Evolutionary conservation across 2,329 filamentous ascomycete genomes (phyloP).

Genomic region (Epichloe hybrida): DNA sequence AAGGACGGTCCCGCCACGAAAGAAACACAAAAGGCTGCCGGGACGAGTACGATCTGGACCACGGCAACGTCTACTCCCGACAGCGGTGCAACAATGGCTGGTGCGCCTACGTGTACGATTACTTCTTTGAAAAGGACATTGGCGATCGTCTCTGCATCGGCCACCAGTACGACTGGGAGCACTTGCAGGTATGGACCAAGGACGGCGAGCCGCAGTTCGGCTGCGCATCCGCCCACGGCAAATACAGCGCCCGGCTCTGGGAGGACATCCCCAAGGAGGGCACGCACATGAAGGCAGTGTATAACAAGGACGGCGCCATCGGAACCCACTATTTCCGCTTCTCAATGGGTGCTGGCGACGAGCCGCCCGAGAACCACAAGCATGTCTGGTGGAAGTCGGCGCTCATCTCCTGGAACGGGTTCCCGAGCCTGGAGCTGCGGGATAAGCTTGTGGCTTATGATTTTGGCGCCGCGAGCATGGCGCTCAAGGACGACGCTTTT

Average conservation of each 20-base stretch:
- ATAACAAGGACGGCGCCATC: constrained; percentile 21
- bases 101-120: constrained; percentile 31
- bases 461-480: constrained; percentile 8
- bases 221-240: constrained; percentile 19
- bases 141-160: constrained; percentile 15
- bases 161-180: constrained; percentile 28
- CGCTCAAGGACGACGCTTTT: constrained; percentile 5
- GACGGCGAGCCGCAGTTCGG: constrained; percentile 16
- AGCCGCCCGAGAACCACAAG: constrained; percentile 17
- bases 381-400: constrained; percentile 17
- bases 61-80: constrained; percentile 29
- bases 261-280: constrained; percentile 15
- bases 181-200: constrained; percentile 19
- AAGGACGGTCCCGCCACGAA: constrained; percentile 17
- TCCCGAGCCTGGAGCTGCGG: constrained; percentile 9
- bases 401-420: constrained; percentile 20
- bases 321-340: constrained; percentile 22
- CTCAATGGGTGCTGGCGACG: constrained; percentile 8
- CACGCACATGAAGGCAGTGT: constrained; percentile 21
- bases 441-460: constrained; percentile 6
- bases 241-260: constrained; percentile 12
- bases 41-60: constrained; percentile 19
- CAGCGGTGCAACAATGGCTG: constrained; percentile 29
- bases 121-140: constrained; percentile 33
- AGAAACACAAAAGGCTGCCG: constrained; percentile 18